phyloP scores from a whole-genome alignment of 345 rosid species.

The Eucalyptus guilfoylei region DNA sequence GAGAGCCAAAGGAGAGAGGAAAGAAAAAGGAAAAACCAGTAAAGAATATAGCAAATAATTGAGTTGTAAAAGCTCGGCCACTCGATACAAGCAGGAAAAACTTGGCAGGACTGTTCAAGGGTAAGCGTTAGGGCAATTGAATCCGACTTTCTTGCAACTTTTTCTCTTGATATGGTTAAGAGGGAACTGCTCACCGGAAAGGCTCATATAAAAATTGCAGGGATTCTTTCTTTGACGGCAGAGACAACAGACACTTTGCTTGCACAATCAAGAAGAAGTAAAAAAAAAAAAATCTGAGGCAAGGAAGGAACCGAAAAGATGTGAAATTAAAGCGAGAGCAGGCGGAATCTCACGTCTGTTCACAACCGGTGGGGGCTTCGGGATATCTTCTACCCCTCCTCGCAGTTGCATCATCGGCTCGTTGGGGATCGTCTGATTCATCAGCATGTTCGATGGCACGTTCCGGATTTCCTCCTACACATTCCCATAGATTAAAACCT shows the following conservation, averaged over 20 bases:
- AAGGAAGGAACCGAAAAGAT: background rate
- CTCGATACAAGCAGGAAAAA: background rate
- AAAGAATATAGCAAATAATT: background rate
- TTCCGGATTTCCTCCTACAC: conserved; percentile 76
- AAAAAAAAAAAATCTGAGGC: background rate
- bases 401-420: conserved; percentile 38
- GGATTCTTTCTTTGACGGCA: background rate
- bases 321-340: background rate
- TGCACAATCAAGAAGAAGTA: background rate
- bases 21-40: background rate
- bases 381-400: conserved; percentile 45
- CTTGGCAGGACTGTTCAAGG: background rate
- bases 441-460: conserved; percentile 54
- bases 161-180: background rate
- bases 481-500: background rate
- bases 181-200: background rate
- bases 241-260: background rate
- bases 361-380: conserved; percentile 42
- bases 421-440: conserved; percentile 48
- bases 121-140: background rate
- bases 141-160: background rate
- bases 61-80: background rate
- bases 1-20: background rate
- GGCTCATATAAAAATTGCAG: background rate
- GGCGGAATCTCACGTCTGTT: conserved; percentile 51